Base-by-base conservation (phyloP, 495 filamentous ascomycete species). In the Pyrenopolyporus hunteri region DNA sequence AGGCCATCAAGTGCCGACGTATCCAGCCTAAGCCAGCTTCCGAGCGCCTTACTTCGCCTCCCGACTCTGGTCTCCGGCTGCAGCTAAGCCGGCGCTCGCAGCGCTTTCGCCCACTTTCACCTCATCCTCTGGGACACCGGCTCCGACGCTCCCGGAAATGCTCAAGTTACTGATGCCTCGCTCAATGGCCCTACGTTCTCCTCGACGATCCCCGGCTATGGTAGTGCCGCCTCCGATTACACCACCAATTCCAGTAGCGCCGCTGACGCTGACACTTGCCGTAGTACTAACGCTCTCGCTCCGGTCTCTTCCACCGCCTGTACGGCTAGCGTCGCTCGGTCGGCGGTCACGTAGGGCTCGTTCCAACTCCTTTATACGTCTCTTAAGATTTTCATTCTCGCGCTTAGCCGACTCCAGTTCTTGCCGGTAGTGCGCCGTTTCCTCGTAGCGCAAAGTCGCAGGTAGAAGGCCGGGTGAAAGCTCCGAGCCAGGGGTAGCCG, bases 301-400 rank as follows among this genome's bases (percentile, higher is more conserved):
- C 66, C 74, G 44, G 65, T 76, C 57, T 74, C 80, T 65, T 72
- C 78, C 52, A 68, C 67, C 7, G 37, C 72, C 54, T 16, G 62
- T 50, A 3, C 66, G 59, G 45, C 75, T 76, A 1, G 71, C 68
- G 57, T 79, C 78, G 51, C 78, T 79, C 23, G 72, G 74, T 52
- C 78, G 69, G 13, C 77, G 73, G 5, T 78, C 76, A 4, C 76
- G 74, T 33, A 84, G 64, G 50, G 70, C 68, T 8, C 78, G 68
- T 65, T 96, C 92, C 25, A 95, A 74, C 57, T 93, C 90, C 43
- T 86, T 81, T 17, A 97, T 84, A 16, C 90, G 82, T 44, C 81
- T 78, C 64, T 87, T 87, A 37, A 97, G 77, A 31, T 78, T 70
- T 51, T 95, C 92, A 66, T 97, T 97, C 75, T 97, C 92, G 7